phyloP scores from a whole-genome alignment of 2,329 filamentous ascomycete genomes.

The Ophiostoma perfectum region DNA sequence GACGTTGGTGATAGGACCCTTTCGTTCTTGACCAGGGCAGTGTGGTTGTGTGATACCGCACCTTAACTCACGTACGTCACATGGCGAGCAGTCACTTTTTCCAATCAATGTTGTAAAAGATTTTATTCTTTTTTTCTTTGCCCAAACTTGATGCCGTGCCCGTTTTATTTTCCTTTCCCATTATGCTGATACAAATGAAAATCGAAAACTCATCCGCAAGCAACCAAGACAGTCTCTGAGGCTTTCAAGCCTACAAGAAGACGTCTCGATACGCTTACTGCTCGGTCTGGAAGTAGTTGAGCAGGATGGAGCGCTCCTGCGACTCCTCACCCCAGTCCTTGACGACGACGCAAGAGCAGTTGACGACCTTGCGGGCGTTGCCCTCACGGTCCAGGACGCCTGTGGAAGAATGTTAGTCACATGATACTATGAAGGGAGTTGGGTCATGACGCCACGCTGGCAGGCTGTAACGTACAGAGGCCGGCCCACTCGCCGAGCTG shows the following conservation, averaged over 20 bases:
- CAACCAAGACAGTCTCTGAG: constrained; percentile 1
- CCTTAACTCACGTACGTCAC: not conserved
- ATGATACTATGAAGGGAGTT: no score
- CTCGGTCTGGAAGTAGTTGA: constrained; percentile 99
- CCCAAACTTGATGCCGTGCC: constrained; percentile 11
- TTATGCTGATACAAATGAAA: constrained; percentile 16
- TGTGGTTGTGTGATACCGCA: no score
- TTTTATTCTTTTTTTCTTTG: constrained; percentile 15
- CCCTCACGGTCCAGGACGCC: constrained; percentile 98
- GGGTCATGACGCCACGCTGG: no score
- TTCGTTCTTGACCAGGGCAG: no score
- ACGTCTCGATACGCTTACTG: constrained; percentile 46
- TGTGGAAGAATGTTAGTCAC: constrained; percentile 34
- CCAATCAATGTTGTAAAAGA: not conserved
- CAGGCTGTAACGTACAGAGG: constrained; percentile 69
- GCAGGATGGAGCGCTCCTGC: constrained; percentile 95
- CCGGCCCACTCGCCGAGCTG: constrained; percentile 99
- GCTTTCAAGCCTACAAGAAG: not conserved
- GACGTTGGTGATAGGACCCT: no score
- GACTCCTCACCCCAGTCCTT: constrained; percentile 99
- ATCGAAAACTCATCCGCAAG: constrained; percentile 10
- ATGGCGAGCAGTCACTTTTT: not conserved
- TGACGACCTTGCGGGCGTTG: constrained; percentile 99
- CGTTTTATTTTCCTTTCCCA: constrained; percentile 15
- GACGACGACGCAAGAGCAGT: constrained; percentile 99